Base-by-base conservation (phyloP, 345 rosid species). In the Arabis hirsuta region DNA sequence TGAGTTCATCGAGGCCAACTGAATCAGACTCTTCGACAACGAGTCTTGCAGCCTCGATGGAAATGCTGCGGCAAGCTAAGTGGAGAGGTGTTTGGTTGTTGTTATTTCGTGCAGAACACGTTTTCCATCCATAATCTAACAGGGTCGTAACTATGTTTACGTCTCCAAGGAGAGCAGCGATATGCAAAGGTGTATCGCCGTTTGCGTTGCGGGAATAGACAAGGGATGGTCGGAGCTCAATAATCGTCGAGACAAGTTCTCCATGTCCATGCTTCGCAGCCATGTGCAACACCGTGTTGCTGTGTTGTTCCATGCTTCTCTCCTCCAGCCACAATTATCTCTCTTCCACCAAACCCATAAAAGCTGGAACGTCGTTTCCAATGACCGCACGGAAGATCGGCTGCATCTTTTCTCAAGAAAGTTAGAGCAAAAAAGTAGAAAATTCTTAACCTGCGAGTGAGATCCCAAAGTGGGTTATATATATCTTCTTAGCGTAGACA, bases 151-250 rank as follows among this genome's bases (percentile, higher is more conserved):
- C 73, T 0, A 78, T 82, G 39, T 78, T 79, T 0, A 39, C 74
- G 52, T 72, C 82, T 55, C 77, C 78, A 38, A 76, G 42, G 7
- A 84, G 6, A 2, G 87, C 86, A 3, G 86, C 86, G 43, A 79
- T 83, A 19, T 84, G 84, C 65, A 86, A 51, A 3, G 86, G 85
- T 1, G 84, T 86, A 81, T 84, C 82, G 79, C 65, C 0, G 31
- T 32, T 61, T 52, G 57, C 71, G 55, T 86, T 84, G 62, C 73
- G 78, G 34, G 72, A 73, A 3, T 4, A 2, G 34, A 71, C 56
- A 68, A 81, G 68, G 22, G 75, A 83, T 48, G 88, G 86, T 52
- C 77, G 47, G 73, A 73, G n/a, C 80, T 71, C 77, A 61, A 84
- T 38, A 9, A 84, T 77, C 80, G 81, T 81, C 4, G 73, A 31